phyloP scores from a whole-genome alignment of 768 basidiomycete genomes.

The Lactarius akahatsu region DNA sequence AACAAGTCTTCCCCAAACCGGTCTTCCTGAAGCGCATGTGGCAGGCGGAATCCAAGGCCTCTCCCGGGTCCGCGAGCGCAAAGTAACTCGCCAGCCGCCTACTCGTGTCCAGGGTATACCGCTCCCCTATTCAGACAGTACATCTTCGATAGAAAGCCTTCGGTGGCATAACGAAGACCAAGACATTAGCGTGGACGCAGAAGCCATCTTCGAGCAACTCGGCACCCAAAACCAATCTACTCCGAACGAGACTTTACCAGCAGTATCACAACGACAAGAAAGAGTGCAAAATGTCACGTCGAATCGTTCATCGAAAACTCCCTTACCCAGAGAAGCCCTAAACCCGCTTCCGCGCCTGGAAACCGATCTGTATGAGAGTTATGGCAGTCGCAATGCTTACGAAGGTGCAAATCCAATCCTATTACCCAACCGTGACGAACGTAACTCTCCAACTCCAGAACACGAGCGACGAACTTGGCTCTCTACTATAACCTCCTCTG shows the following conservation, averaged over 20 bases:
- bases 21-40: constrained; percentile 3
- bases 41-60: constrained; percentile 8
- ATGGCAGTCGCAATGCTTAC: neutral
- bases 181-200: constrained; percentile 21
- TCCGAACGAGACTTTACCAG: neutral
- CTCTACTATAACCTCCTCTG: constrained; percentile 28
- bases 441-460: constrained; percentile 9
- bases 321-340: neutral
- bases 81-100: constrained; percentile 34
- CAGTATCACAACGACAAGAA: constrained; percentile 6
- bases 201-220: constrained; percentile 27
- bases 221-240: neutral
- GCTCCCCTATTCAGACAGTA: constrained; percentile 23
- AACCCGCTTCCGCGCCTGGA: neutral
- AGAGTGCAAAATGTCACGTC: neutral
- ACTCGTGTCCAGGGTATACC: constrained; percentile 29
- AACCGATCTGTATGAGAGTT: neutral
- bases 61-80: constrained; percentile 30
- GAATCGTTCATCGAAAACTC: neutral
- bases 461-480: constrained; percentile 29
- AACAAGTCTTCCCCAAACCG: neutral
- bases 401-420: constrained; percentile 3
- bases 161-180: constrained; percentile 22
- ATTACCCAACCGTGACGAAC: constrained; percentile 11
- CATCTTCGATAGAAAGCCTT: constrained; percentile 25